A percentile compares a stretch with the other conserved stretches of the same genome.
Conservation (phyloP, 805 yeast species). For the Allodekkera sacchari region DNA sequence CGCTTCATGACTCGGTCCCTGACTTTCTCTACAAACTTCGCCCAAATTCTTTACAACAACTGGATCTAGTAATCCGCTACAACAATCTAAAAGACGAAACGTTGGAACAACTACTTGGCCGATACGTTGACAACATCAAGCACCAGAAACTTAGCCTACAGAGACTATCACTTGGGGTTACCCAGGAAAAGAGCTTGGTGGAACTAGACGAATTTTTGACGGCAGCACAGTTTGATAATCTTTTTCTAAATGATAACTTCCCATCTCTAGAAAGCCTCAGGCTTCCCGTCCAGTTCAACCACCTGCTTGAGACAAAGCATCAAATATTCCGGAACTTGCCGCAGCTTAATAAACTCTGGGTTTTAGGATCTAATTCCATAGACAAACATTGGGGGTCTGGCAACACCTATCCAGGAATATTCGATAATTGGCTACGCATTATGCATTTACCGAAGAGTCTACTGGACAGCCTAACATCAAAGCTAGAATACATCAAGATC, state of each 20-base stretch:
- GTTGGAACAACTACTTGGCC: conserved; percentile 10
- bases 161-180: conserved; percentile 19
- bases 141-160: conserved; percentile 11
- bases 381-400: conserved; percentile 51
- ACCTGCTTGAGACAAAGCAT: conserved; percentile 22
- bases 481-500: conserved; percentile 36
- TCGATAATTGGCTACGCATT: conserved; percentile 50
- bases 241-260: conserved; percentile 11
- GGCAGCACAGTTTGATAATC: conserved; percentile 9
- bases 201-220: conserved; percentile 13
- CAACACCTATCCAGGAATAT: conserved; percentile 42
- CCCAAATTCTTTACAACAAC: conserved; percentile 14
- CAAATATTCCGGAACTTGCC: conserved; percentile 21
- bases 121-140: conserved; percentile 11
- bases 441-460: conserved; percentile 43
- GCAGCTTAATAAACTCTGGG: conserved; percentile 29
- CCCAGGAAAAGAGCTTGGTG: conserved; percentile 13
- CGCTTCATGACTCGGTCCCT: conserved; percentile 12
- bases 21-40: conserved; percentile 9
- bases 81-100: conserved; percentile 12
- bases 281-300: conserved; percentile 27
- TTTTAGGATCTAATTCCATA: conserved; percentile 43
- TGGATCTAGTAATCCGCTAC: conserved; percentile 16
- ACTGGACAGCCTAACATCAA: conserved; percentile 7
- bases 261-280: conserved; percentile 29